Percentiles rank a stretch among this genome's conserved stretches.
phyloP scores from a whole-genome alignment of 2,329 filamentous ascomycete species.

The Ophiostoma sp. region DNA sequence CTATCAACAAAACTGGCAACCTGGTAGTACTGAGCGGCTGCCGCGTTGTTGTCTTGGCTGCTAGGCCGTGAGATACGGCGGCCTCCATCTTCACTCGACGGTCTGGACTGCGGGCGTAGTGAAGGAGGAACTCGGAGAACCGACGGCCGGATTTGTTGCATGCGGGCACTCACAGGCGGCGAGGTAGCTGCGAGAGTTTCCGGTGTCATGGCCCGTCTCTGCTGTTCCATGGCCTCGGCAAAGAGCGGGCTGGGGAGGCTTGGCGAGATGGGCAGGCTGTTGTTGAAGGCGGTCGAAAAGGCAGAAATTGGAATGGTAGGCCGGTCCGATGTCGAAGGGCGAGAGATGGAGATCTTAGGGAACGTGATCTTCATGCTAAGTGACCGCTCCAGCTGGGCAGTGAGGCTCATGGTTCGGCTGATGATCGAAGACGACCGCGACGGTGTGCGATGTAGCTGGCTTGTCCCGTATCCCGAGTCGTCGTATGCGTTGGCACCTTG shows the following conservation, averaged over 20 bases:
- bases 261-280: conserved; percentile 19
- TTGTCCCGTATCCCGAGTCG: conserved; percentile 31
- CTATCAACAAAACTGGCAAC: neutral
- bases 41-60: conserved; percentile 37
- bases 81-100: conserved; percentile 29
- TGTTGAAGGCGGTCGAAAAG: neutral
- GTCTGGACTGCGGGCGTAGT: conserved; percentile 41
- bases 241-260: conserved; percentile 35
- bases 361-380: conserved; percentile 22
- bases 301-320: conserved; percentile 10
- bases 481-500: conserved; percentile 36
- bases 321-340: neutral
- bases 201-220: conserved; percentile 29
- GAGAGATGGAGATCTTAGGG: conserved; percentile 6
- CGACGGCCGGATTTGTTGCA: conserved; percentile 38
- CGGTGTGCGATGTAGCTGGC: conserved; percentile 27
- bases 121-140: conserved; percentile 40
- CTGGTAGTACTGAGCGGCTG: neutral
- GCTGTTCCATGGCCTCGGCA: conserved; percentile 33
- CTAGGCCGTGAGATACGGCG: conserved; percentile 33
- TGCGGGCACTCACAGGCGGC: conserved; percentile 48
- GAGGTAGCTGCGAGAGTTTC: conserved; percentile 36
- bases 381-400: conserved; percentile 35
- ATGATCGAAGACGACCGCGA: conserved; percentile 8
- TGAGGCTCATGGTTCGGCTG: conserved; percentile 38